phyloP scores from a whole-genome alignment of 2,329 filamentous ascomycete genomes.

The Epichloe scottii region DNA sequence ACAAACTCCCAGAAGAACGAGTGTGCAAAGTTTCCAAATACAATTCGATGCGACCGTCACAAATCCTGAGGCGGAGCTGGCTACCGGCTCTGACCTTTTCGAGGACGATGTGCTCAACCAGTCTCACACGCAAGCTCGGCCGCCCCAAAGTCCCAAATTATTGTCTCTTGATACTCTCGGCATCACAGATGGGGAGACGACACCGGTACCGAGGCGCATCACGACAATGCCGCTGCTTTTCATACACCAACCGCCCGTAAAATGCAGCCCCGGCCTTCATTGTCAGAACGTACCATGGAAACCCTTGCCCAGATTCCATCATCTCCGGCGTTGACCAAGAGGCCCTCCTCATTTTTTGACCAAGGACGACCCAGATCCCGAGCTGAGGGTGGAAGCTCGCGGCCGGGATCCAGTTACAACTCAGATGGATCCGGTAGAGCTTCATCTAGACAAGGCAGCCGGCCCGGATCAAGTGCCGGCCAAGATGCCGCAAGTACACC shows the following conservation, averaged over 20 bases:
- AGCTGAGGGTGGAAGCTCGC: slow-evolving; percentile 31
- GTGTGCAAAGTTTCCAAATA: slow-evolving; percentile 3
- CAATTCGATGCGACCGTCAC: slow-evolving; percentile 3
- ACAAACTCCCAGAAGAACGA: slow-evolving; percentile 8
- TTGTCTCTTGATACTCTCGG: not conserved
- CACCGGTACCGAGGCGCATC: not conserved
- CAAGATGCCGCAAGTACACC: slow-evolving; percentile 24
- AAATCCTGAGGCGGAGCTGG: not conserved
- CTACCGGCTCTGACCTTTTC: not conserved
- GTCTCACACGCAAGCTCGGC: not conserved
- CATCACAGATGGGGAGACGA: not conserved
- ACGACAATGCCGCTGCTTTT: slow-evolving; percentile 8
- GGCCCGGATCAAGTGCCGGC: slow-evolving; percentile 42
- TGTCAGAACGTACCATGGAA: slow-evolving; percentile 77
- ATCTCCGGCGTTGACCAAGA: slow-evolving; percentile 57
- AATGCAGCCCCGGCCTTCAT: slow-evolving; percentile 35
- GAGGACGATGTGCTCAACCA: not conserved
- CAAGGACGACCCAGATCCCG: slow-evolving; percentile 43
- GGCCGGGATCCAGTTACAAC: slow-evolving; percentile 47
- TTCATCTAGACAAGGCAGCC: slow-evolving; percentile 36
- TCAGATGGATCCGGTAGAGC: slow-evolving; percentile 44
- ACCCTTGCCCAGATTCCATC: slow-evolving; percentile 67
- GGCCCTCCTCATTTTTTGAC: slow-evolving; percentile 62
- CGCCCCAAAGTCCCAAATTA: not conserved
- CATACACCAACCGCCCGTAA: slow-evolving; percentile 13